These are phyloP conservation scores for Hypomyces rosellus DNA, from an alignment of 2,329 filamentous ascomycete genomes.

Conservation along the genomic window DNA sequence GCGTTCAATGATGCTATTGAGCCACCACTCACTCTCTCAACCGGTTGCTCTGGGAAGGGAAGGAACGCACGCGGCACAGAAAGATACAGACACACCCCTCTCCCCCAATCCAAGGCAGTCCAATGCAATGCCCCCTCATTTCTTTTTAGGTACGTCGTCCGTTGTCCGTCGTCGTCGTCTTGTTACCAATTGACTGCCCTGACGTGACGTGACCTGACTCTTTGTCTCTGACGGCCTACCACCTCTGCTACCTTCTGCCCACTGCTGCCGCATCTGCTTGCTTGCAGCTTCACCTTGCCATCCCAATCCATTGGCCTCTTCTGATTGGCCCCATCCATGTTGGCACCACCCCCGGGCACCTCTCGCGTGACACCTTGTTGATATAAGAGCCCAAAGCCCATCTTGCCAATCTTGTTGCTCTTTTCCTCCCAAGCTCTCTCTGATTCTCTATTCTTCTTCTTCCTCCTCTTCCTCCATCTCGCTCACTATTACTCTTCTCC, in stretches of 20 bases:
- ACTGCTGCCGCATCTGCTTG: neutral
- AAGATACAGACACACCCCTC: neutral
- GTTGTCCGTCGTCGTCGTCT: too few relatives aligned
- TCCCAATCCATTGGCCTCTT: neutral
- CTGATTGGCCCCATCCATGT: slow-evolving; percentile 12
- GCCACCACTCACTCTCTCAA: slow-evolving; percentile 1
- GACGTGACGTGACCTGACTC: neutral
- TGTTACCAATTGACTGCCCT: neutral
- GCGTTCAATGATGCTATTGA: slow-evolving; percentile 22
- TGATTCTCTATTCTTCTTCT: neutral
- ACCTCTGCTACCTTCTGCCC: too few relatives aligned
- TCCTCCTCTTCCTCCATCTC: neutral
- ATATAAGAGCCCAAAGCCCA: slow-evolving; percentile 14
- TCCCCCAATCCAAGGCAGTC: neutral
- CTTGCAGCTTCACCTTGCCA: neutral
- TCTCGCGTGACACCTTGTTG: slow-evolving; percentile 17
- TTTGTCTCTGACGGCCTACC: too few relatives aligned
- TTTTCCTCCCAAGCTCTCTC: neutral
- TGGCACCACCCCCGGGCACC: slow-evolving; percentile 13
- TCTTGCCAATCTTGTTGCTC: neutral
- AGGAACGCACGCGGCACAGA: slow-evolving; percentile 7
- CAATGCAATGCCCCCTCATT: neutral
- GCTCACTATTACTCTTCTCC: neutral
- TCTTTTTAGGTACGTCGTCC: neutral
- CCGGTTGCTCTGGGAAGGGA: neutral